Evolutionary conservation across 352 stramenopile genomes (phyloP), one percentile per base, ranked within the genome.

Genomic region (Phytophthora pistaciae): DNA sequence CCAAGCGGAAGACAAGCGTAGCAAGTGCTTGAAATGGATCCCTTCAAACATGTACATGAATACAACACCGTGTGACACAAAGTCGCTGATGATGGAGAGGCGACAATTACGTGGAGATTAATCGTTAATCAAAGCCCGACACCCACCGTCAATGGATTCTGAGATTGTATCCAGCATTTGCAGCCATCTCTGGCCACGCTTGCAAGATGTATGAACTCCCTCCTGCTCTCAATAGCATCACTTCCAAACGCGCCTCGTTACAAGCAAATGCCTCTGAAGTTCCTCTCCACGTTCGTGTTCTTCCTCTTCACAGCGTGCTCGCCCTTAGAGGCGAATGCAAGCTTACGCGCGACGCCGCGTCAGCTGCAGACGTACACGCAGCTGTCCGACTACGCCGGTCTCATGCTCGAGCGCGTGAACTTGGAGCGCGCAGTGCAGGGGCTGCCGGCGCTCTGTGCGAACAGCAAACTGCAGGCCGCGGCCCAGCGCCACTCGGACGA

Each of bases 401-500:
- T 70, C 18, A 79, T 91, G 83, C 72, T 90, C 1, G 73, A 70
- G n/a, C 75, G 77, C 1, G 81, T 88, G 33, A 91, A 90, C 52
- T 50, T 54, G 9, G 75, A 88, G 59, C 83, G 83, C 9, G 66
- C 48, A 31, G 78, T 78, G 23, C 27, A 75, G 29, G 73, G 72
- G 5, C 66, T 88, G 21, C 3, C 64, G 1, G 54, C 74, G 0
- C 66, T 88, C 11, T 88, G 82, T 42, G 56, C 49, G 20, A 89
- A 84, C 68, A 69, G 42, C 58, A 85, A 80, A 56, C 27, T 77
- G 40, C 66, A 72, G 6, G 21, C 29, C 7, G 52, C 77, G 2
- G 70, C 77, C 0, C 64, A 78, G 42, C 42, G 54, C 10, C 73
- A 72, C 53, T 87, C 78, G 6, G 58, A 83, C 38, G 83, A 91